Percentiles rank a stretch among this genome's conserved stretches.
Conservation (phyloP, 2,329 filamentous ascomycete genomes). For the Lithohypha guttulata region DNA sequence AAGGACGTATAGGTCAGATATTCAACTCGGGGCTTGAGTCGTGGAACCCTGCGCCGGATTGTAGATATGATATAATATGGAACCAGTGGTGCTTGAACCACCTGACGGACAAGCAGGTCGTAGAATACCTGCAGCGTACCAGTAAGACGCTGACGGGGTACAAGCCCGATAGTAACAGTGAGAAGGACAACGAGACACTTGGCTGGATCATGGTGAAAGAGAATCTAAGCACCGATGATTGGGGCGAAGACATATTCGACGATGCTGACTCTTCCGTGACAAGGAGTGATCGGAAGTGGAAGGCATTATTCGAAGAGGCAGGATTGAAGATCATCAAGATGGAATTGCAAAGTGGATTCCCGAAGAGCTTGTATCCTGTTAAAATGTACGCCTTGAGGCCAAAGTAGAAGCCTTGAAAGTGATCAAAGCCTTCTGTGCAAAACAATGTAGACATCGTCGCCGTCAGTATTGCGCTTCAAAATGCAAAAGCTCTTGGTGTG, state of each 20-base stretch:
- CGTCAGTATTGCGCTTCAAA: too few relatives aligned
- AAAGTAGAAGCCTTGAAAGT: too few relatives aligned
- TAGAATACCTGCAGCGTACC: conserved; percentile 55
- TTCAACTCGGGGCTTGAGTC: conserved; percentile 64
- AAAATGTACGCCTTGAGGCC: conserved; percentile 66
- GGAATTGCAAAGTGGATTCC: conserved; percentile 64
- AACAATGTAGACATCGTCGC: too few relatives aligned
- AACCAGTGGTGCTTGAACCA: conserved; percentile 85
- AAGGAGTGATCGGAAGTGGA: conserved; percentile 62
- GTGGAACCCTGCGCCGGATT: conserved; percentile 43
- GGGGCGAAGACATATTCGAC: conserved; percentile 59
- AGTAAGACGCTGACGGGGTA: conserved; percentile 33
- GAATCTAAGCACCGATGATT: conserved; percentile 52
- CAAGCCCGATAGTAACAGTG: conserved; percentile 1
- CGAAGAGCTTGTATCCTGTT: conserved; percentile 58
- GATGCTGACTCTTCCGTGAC: conserved; percentile 67
- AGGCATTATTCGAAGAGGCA: conserved; percentile 56
- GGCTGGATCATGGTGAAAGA: conserved; percentile 64
- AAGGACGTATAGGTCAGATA: conserved; percentile 45
- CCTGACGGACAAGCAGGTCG: conserved; percentile 62
- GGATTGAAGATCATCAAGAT: conserved; percentile 57
- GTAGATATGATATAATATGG: conserved; percentile 71
- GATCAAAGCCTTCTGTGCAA: too few relatives aligned
- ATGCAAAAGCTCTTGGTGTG: too few relatives aligned
- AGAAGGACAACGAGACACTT: conserved; percentile 17